phyloP scores from a whole-genome alignment of 2,329 filamentous ascomycete genomes.

The Aspergillus sojae region DNA sequence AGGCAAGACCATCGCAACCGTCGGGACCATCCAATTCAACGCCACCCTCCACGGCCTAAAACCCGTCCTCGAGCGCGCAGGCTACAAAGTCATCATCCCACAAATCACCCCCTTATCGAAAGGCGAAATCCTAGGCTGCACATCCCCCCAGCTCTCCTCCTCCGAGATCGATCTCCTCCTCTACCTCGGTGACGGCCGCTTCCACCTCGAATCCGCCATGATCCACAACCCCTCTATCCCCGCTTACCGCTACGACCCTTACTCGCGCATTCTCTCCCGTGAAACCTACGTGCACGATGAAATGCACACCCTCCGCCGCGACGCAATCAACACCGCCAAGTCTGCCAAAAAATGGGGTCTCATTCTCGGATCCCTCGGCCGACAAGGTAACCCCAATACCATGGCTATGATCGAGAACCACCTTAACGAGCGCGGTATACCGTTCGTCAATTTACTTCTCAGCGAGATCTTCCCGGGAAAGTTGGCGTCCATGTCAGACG shows the following conservation, averaged over 20 bases:
- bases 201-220: slow-evolving; percentile 98
- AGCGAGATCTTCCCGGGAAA: slow-evolving; percentile 98
- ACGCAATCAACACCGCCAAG: slow-evolving; percentile 75
- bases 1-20: slow-evolving; percentile 85
- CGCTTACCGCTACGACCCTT: slow-evolving; percentile 95
- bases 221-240: slow-evolving; percentile 92
- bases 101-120: slow-evolving; percentile 92
- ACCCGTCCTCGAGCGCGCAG: slow-evolving; percentile 75
- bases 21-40: slow-evolving; percentile 99
- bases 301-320: slow-evolving; percentile 77
- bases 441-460: slow-evolving; percentile 81
- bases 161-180: slow-evolving; percentile 73
- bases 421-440: slow-evolving; percentile 70
- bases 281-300: slow-evolving; percentile 91
- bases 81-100: slow-evolving; percentile 82
- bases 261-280: slow-evolving; percentile 85
- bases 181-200: slow-evolving; percentile 89
- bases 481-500: slow-evolving; percentile 86
- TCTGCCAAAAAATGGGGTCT: slow-evolving; percentile 88
- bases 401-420: slow-evolving; percentile 82
- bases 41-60: slow-evolving; percentile 88
- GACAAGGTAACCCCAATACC: slow-evolving; percentile 94
- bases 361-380: slow-evolving; percentile 86
- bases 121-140: slow-evolving; percentile 97
- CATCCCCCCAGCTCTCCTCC: slow-evolving; percentile 73